A percentile compares a stretch with the other conserved stretches of the same genome.
Conservation (phyloP, 2,329 filamentous ascomycete species). For the Calonectria henricotiae region DNA sequence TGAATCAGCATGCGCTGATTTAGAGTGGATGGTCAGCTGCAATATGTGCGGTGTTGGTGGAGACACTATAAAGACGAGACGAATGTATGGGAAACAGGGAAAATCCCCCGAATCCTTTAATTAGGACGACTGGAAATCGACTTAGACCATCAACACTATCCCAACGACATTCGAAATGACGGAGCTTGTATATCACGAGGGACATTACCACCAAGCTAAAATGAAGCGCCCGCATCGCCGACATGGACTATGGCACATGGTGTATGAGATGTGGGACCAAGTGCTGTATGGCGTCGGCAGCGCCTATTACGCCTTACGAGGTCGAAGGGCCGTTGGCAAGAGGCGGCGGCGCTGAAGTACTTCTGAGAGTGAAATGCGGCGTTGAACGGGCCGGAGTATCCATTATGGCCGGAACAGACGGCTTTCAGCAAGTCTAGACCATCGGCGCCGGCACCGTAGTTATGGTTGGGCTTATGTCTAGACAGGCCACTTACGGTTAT, state of each 20-base stretch:
- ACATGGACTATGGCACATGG: conserved; percentile 54
- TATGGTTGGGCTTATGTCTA: neutral
- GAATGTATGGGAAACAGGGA: conserved; percentile 23
- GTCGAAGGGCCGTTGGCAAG: conserved; percentile 36
- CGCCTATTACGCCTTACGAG: conserved; percentile 58
- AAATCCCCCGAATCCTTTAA: conserved; percentile 14
- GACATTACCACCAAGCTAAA: conserved; percentile 51
- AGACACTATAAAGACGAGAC: conserved; percentile 14
- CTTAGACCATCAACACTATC: conserved; percentile 1
- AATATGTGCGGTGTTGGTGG: neutral
- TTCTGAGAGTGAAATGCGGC: conserved; percentile 33
- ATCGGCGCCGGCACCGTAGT: conserved; percentile 12
- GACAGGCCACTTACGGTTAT: conserved; percentile 21
- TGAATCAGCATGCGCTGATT: conserved; percentile 23
- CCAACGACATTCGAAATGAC: conserved; percentile 43
- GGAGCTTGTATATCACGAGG: conserved; percentile 55
- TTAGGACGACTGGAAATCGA: conserved; percentile 13
- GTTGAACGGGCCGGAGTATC: conserved; percentile 12
- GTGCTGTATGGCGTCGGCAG: conserved; percentile 60
- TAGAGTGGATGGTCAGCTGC: conserved; percentile 19
- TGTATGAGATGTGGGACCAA: conserved; percentile 60
- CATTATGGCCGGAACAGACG: conserved; percentile 11
- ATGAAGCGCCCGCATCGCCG: conserved; percentile 35
- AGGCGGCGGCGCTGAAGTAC: conserved; percentile 2
- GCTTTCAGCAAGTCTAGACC: conserved; percentile 18